Evolutionary conservation across 108 stramenopile species (phyloP), one percentile per base, ranked within the genome.

Genomic region (Aureococcus anophagefferens): DNA sequence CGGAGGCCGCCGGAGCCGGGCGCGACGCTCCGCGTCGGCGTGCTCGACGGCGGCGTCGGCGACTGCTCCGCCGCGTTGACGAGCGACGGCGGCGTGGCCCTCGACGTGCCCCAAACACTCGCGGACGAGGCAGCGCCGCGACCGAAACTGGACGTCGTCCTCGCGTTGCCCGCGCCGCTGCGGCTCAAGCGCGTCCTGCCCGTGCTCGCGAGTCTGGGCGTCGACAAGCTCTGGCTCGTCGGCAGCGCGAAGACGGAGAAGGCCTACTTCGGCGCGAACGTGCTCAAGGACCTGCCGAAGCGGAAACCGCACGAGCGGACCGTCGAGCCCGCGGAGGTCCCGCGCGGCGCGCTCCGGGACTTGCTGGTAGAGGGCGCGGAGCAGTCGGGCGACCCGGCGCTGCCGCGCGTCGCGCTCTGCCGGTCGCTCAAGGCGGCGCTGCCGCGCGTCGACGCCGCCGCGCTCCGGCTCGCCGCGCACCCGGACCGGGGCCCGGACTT

Each of bases 221-320:
- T 94, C 16, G 87, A 90, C 69, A 82, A 86, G 30, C 62, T 95
- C 15, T 76, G 92, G 32, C 75, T 95, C 46, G 79, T 86, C 5
- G 80, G 74, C 40, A 87, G 90, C 0, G 44, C 64, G 36, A 90
- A 92, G 73, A 93, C 94, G 0, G 91, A 91, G 30, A 91, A 90
- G 75, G 88, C 90, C 51, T 96, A 96, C 77, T 96, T 94, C 74
- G 95, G 95, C 33, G 88, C 89, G 3, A 91, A 93, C 66, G 33
- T 96, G 32, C 84, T 96, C 64, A 83, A 91, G 46, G 80, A 87
- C 68, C 89, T 88, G 28, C n/a, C n/a, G n/a, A n/a, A n/a, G n/a
- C n/a, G n/a, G n/a, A n/a, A n/a, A n/a, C n/a, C n/a, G n/a, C n/a
- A n/a, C n/a, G 74, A 86, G 45, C 51, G 51, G 21, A 4, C 17